These are phyloP conservation scores for Colletotrichum euphorbiae DNA, from an alignment of 2,329 filamentous ascomycete genomes.

Conservation along the genomic window DNA sequence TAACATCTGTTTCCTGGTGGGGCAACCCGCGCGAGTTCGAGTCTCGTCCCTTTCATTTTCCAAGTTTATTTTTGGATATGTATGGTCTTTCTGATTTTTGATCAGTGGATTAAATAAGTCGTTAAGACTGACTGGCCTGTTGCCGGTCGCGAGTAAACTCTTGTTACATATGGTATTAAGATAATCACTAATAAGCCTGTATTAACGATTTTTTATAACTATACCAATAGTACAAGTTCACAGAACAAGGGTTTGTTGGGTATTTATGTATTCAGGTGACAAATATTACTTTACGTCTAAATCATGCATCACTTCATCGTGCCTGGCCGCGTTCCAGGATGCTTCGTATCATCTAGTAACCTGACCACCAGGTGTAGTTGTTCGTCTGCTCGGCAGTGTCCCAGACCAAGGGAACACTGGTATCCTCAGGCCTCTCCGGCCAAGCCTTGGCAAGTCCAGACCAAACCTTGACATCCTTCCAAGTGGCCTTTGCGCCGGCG, in stretches of 20 bases:
- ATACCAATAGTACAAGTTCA: too few species aligned
- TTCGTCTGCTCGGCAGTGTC: slow-evolving; percentile 37
- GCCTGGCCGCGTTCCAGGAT: not conserved
- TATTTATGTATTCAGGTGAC: not conserved
- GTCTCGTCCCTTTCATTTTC: slow-evolving; percentile 40
- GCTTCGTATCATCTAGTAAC: slow-evolving; percentile 21
- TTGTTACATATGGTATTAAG: too few species aligned
- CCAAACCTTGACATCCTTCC: slow-evolving; percentile 37
- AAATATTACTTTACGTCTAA: slow-evolving; percentile 18
- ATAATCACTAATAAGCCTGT: too few species aligned
- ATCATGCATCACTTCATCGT: slow-evolving; percentile 9
- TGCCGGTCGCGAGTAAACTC: too few species aligned
- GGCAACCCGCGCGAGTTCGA: slow-evolving; percentile 40
- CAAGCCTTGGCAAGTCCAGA: slow-evolving; percentile 35
- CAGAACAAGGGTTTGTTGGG: not conserved
- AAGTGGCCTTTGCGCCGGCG: slow-evolving; percentile 19
- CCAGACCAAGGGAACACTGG: slow-evolving; percentile 33
- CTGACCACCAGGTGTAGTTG: slow-evolving; percentile 39
- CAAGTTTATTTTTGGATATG: too few species aligned
- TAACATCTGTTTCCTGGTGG: slow-evolving; percentile 40
- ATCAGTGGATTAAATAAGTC: too few species aligned
- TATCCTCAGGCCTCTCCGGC: slow-evolving; percentile 37
- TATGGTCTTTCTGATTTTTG: too few species aligned
- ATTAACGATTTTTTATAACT: too few species aligned
- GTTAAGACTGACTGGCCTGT: too few species aligned